Base-by-base conservation (phyloP, 2,329 filamentous ascomycete species). In the Ceratocystis cubensis region DNA sequence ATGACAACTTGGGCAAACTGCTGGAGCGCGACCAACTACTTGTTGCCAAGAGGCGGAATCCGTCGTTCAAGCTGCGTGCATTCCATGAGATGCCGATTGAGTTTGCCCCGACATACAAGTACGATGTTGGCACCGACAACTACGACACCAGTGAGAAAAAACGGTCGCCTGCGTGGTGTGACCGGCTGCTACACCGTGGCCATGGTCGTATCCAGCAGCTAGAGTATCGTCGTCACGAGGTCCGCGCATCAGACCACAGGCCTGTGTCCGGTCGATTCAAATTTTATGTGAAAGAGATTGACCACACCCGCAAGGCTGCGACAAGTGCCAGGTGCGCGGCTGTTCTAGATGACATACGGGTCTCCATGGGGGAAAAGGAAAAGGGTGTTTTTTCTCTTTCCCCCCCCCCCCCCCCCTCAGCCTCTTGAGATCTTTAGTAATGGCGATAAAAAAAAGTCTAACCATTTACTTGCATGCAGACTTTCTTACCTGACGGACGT, bases 21-120 rank as follows among this genome's bases (percentile, higher is more conserved):
- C 85, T 99, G 0, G 93, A 97, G 67, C 86, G 94, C 62, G 94
- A 99, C 73, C 94, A 99, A 74, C 81, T 99, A 4, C 84, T 97
- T 1, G 88, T 96, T 0, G 93, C 91, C 13, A 85, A 89, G 66
- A 88, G 91, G 64, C 89, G 91, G 71, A 96, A 96, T 71, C 91
- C 93, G 0, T 89, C 86, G 0, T 96, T 97, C 77, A 84, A 89
- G 33, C 82, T 99, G 4, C 86, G 92, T 22, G 88, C 90, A 0
- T 97, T 99, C 75, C 86, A 88, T n/a, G 94, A 99, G 76, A 81
- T 88, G 66, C 89, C 88, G 0, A 96, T 99, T 72, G 88, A 85
- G 0, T 99, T 99, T 74, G 87, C 91, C 6, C 94, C 94, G 0
- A 99, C 94, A 0, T 99, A 99, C 80, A 99, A 99, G 75, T 99